Evolutionary conservation across 352 stramenopile species (phyloP).

Genomic region (Phytophthora brassicae): DNA sequence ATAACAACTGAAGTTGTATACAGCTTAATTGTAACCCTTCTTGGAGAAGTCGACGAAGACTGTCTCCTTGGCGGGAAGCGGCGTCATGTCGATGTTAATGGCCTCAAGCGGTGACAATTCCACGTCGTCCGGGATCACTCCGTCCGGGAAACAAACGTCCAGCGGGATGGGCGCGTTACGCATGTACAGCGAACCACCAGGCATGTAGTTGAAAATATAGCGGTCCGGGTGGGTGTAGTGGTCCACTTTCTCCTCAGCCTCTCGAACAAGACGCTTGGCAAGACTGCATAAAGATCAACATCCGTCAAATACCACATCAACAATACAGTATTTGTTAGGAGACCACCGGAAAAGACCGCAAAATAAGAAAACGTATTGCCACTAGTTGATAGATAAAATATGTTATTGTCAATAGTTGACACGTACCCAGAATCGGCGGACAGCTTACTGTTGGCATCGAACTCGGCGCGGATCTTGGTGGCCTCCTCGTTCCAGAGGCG

Average conservation of each 20-base stretch:
- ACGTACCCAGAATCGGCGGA: conserved; percentile 60
- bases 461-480: conserved; percentile 92
- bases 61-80: conserved; percentile 67
- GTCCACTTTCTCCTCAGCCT: conserved; percentile 92
- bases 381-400: too few relatives aligned
- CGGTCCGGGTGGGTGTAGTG: conserved; percentile 96
- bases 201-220: conserved; percentile 98
- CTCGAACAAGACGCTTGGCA: conserved; percentile 83
- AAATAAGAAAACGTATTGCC: too few relatives aligned
- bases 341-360: conserved; percentile 36
- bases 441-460: conserved; percentile 82
- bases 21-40: conserved; percentile 82
- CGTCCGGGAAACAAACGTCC: conserved; percentile 91
- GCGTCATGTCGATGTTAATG: conserved; percentile 90
- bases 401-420: not conserved
- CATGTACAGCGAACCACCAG: conserved; percentile 98
- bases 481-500: conserved; percentile 95
- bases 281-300: conserved; percentile 38
- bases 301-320: conserved; percentile 1
- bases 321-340: conserved; percentile 4
- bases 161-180: conserved; percentile 96
- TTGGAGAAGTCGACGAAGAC: conserved; percentile 88
- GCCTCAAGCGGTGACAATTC: conserved; percentile 82
- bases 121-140: conserved; percentile 80
- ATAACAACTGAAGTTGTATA: not conserved